Evolutionary conservation across 139 green algal species (phyloP).

Genomic region (Ettlia oleoabundans): DNA sequence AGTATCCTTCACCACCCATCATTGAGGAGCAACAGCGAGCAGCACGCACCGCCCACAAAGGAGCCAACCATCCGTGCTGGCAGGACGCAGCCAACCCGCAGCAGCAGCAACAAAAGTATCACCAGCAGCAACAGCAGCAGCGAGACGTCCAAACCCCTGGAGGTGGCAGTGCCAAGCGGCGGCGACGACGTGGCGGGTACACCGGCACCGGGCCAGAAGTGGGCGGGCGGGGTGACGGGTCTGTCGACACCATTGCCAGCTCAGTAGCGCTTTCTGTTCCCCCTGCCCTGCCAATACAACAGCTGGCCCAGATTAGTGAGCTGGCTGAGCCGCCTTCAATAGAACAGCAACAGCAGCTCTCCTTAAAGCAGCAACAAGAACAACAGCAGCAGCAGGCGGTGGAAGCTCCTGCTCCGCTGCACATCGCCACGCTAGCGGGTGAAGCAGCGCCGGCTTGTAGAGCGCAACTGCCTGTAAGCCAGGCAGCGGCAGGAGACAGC

Average conservation of each 20-base stretch:
- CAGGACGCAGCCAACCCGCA: neutral
- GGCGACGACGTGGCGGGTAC: too few species aligned
- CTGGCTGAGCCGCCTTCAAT: too few species aligned
- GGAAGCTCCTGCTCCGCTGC: too few species aligned
- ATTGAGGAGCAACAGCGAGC: too few species aligned
- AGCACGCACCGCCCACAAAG: too few species aligned
- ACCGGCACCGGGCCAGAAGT: too few species aligned
- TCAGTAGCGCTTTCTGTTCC: slow-evolving; percentile 18
- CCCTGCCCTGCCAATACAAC: neutral
- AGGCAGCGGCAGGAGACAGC: neutral
- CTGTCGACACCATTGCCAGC: slow-evolving; percentile 4
- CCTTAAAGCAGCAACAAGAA: neutral
- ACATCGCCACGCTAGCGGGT: neutral
- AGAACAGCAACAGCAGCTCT: too few species aligned
- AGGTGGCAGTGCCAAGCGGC: too few species aligned
- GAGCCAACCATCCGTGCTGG: too few species aligned
- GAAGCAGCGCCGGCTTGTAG: neutral
- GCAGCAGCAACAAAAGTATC: neutral
- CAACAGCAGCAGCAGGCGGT: slow-evolving; percentile 6
- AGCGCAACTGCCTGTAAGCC: neutral
- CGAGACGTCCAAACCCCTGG: too few species aligned
- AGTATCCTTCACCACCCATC: neutral
- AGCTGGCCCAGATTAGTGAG: slow-evolving; percentile 9
- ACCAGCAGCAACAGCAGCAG: slow-evolving; percentile 13
- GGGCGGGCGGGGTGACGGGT: too few species aligned